These are phyloP conservation scores for Ceratocystis lukuohia DNA, from an alignment of 2,329 filamentous ascomycete genomes.

Conservation along the genomic window DNA sequence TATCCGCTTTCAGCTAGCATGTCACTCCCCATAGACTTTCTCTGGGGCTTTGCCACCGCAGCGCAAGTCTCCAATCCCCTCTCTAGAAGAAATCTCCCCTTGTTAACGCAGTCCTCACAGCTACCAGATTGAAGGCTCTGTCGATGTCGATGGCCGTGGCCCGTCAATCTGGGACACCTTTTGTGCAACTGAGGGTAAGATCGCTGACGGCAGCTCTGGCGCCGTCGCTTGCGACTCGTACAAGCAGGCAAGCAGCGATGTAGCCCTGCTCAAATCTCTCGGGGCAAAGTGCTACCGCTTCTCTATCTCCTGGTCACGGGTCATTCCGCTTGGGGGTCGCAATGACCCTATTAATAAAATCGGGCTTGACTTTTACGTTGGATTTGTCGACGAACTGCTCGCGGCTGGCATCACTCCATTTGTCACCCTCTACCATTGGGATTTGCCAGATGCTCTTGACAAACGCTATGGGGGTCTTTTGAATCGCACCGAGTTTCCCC, in stretches of 20 bases:
- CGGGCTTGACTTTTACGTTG: constrained; percentile 64
- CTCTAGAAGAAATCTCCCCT: not conserved
- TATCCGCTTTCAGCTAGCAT: constrained; percentile 25
- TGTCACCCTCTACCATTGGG: constrained; percentile 80
- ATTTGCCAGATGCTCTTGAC: constrained; percentile 65
- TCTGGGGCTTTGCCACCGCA: constrained; percentile 71
- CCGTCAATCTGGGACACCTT: constrained; percentile 88
- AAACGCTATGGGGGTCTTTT: constrained; percentile 70
- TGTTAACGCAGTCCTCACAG: constrained; percentile 32
- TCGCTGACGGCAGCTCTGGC: constrained; percentile 62
- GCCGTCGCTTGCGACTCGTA: constrained; percentile 77
- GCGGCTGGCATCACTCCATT: constrained; percentile 66
- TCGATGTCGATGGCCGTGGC: constrained; percentile 60
- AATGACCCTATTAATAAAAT: constrained; percentile 68
- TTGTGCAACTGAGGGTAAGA: constrained; percentile 67
- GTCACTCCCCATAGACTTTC: constrained; percentile 55
- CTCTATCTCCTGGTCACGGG: constrained; percentile 71
- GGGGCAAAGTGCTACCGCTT: constrained; percentile 70
- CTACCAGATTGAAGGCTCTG: constrained; percentile 76
- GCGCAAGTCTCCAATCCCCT: constrained; percentile 36
- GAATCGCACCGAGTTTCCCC: constrained; percentile 68
- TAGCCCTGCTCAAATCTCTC: constrained; percentile 59
- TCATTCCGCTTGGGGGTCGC: constrained; percentile 75
- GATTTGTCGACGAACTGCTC: constrained; percentile 64
- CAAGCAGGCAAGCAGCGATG: constrained; percentile 63